Evolutionary conservation across 768 basidiomycete species (phyloP), one percentile per base, ranked within the genome.

Genomic region (Rhizopogon salebrosus): DNA sequence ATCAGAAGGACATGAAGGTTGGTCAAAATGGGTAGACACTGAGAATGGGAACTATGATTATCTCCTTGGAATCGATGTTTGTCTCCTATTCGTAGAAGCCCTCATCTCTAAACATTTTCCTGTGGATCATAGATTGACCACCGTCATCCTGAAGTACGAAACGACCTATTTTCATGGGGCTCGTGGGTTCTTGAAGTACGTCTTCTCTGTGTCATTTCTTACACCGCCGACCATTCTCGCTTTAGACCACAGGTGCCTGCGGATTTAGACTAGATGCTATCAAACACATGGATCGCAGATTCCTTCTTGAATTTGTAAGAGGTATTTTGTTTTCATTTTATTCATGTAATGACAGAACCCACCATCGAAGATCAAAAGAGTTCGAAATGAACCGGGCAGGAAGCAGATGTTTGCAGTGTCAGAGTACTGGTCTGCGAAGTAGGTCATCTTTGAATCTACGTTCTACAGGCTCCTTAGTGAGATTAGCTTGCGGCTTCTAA

Each of bases 11-110:
- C 83, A 84, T 57, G 82, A 85, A 69, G 84, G 85, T 27, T 95
- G 93, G 93, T 94, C 92, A 4, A 73, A 68, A 11, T 74, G 78
- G 57, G 94, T 95, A 7, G 90, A 92, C 64, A 72, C 72, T 1
- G 92, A 95, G 65, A 78, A 87, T n/a, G 92, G 89, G 55, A 92
- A 93, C 65, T 92, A 89, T 64, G 90, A 92, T 60, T 92, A 85
- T 65, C 74, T 92, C 8, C 81, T 92, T 13, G 90, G 91, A 29
- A 64, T 75, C 23, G 83, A 90, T 68, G 89, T 89, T 54, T 57
- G 78, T 71, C 45, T 41, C 37, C 27, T 38, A 20, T 23, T 35
- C 41, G 13, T 37, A 4, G 18, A 41, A 39, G 27, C 27, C 38
- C 14, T 6, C 41, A 14, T 42, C 4, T 10, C 34, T 37, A n/a